These are phyloP conservation scores for Xylaria cubensis DNA, from an alignment of 495 filamentous ascomycete species.

Conservation along the genomic window DNA sequence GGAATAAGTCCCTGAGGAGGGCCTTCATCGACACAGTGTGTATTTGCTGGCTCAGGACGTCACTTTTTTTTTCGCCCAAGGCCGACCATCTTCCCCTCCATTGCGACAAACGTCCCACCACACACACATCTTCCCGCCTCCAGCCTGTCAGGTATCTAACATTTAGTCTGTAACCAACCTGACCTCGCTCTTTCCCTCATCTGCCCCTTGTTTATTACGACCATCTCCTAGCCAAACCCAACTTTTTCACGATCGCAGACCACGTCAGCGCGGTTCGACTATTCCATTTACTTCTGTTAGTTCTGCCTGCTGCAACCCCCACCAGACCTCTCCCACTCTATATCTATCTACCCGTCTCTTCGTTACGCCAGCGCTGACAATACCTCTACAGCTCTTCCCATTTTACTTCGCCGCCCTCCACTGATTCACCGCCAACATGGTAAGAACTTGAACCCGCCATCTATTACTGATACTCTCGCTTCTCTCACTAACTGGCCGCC, in stretches of 20 bases:
- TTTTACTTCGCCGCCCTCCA: background rate
- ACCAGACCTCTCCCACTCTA: background rate
- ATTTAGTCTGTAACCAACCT: constrained; percentile 25
- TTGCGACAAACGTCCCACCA: constrained; percentile 43
- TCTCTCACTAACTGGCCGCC: constrained; percentile 26
- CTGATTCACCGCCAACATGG: constrained; percentile 17
- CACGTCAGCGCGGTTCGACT: constrained; percentile 26
- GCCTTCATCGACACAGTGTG: constrained; percentile 15
- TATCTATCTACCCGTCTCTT: constrained; percentile 12
- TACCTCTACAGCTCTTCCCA: constrained; percentile 13
- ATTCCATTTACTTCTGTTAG: constrained; percentile 33
- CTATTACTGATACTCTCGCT: background rate
- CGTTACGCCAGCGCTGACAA: constrained; percentile 24
- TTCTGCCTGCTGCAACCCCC: constrained; percentile 23
- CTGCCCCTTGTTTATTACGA: constrained; percentile 16
- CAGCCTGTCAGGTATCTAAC: constrained; percentile 33
- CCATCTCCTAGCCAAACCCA: constrained; percentile 20
- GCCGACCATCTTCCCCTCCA: constrained; percentile 44
- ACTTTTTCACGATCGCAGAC: constrained; percentile 18
- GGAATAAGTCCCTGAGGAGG: background rate
- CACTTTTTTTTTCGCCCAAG: constrained; percentile 32
- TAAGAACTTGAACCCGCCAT: constrained; percentile 19
- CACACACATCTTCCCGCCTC: constrained; percentile 38
- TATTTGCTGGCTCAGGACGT: constrained; percentile 3
- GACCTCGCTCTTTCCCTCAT: constrained; percentile 25